These are phyloP conservation scores for Agrocybe pediades DNA, from an alignment of 768 basidiomycete genomes.

Conservation along the genomic window DNA sequence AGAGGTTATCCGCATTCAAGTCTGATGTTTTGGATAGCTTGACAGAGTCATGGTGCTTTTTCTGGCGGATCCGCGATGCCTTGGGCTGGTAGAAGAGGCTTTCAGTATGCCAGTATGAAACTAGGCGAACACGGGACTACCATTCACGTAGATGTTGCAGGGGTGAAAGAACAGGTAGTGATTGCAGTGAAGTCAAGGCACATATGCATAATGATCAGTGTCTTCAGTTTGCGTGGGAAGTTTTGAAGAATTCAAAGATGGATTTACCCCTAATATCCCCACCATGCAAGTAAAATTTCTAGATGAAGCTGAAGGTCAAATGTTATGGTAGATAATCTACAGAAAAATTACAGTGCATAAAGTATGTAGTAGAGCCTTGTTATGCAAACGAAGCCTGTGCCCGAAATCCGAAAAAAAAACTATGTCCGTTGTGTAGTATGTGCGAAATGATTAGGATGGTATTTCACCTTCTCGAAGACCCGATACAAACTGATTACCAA, in stretches of 20 bases:
- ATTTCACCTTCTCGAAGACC: constrained; percentile 90
- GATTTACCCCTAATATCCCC: background rate
- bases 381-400: background rate
- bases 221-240: background rate
- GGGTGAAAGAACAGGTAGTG: background rate
- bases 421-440: constrained; percentile 16
- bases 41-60: constrained; percentile 21
- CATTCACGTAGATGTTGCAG: background rate
- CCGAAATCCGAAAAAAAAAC: background rate
- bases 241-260: background rate
- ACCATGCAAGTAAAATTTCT: background rate
- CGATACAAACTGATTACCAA: constrained; percentile 83
- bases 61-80: constrained; percentile 17
- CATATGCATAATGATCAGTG: background rate
- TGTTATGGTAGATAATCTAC: constrained; percentile 1
- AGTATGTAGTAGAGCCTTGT: background rate
- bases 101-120: background rate
- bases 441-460: constrained; percentile 42
- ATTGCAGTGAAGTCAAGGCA: background rate
- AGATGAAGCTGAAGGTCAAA: background rate
- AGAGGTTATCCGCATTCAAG: constrained; percentile 9
- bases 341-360: background rate
- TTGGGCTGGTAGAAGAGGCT: constrained; percentile 20
- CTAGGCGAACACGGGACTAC: background rate
- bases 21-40: constrained; percentile 9